A percentile compares a stretch with the other conserved stretches of the same genome.
phyloP scores from a whole-genome alignment of 2,329 filamentous ascomycete genomes.

The Ploettnerulaceae sp. region DNA sequence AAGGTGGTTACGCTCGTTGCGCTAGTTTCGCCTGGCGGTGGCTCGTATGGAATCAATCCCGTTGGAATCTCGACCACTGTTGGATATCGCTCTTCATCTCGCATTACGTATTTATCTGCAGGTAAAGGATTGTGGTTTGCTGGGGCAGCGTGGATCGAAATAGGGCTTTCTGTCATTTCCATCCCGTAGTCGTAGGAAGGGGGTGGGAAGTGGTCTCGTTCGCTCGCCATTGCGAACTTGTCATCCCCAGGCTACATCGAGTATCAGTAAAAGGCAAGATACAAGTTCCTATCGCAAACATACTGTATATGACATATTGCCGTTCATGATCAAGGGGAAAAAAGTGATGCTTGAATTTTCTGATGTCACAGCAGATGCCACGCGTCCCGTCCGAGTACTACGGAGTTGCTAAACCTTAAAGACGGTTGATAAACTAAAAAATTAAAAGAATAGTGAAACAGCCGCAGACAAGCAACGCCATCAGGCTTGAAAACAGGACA shows the following conservation, averaged over 20 bases:
- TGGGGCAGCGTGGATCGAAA: background rate
- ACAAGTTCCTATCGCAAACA: background rate
- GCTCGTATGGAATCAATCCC: background rate
- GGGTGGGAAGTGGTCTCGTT: background rate
- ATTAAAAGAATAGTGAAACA: no score
- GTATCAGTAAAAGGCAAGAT: background rate
- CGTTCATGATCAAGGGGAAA: background rate
- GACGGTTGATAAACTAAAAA: no score
- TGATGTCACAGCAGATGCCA: no score
- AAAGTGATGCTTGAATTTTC: no score
- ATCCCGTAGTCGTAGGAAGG: slow-evolving; percentile 7
- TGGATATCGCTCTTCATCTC: slow-evolving; percentile 13
- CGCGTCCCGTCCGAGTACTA: no score
- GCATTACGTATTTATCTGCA: slow-evolving; percentile 8
- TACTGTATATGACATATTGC: background rate
- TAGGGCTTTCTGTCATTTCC: background rate
- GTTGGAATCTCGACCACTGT: slow-evolving; percentile 2
- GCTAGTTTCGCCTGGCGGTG: background rate
- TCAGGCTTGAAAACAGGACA: no score
- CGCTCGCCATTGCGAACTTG: slow-evolving; percentile 1
- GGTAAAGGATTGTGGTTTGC: background rate
- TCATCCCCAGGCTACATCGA: background rate
- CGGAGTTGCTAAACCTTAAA: no score
- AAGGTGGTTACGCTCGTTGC: background rate
- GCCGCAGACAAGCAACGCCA: no score